Conservation (phyloP, 495 filamentous ascomycete genomes). For the Xanthoparmelia taractica region DNA sequence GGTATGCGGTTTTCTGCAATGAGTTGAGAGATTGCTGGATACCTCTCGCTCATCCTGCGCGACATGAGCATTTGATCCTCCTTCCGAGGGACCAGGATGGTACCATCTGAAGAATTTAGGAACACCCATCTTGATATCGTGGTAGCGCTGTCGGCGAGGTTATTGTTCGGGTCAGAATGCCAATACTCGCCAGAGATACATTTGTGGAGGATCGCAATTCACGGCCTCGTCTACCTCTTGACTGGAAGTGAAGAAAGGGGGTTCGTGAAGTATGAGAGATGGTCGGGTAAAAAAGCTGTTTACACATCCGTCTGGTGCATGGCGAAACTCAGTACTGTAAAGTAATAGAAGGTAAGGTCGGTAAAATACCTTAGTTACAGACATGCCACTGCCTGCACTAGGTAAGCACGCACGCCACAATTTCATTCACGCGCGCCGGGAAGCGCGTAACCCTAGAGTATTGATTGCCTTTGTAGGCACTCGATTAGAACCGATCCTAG, state of each 20-base stretch:
- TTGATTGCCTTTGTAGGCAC: not conserved
- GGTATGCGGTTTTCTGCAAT: conserved; percentile 99
- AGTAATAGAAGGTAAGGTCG: too few relatives aligned
- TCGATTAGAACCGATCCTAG: too few relatives aligned
- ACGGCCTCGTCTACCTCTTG: conserved; percentile 16
- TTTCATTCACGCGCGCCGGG: conserved; percentile 8
- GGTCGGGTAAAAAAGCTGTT: not conserved
- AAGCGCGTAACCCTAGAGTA: conserved; percentile 12
- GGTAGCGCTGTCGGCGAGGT: conserved; percentile 18
- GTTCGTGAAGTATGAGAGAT: not conserved
- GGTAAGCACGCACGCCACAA: not conserved
- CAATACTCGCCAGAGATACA: not conserved
- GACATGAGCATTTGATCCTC: conserved; percentile 26
- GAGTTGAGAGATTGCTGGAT: conserved; percentile 96
- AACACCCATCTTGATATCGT: conserved; percentile 60
- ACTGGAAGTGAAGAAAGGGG: not conserved
- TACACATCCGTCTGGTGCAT: too few relatives aligned
- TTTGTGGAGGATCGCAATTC: not conserved
- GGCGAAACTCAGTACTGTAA: too few relatives aligned
- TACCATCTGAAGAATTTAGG: conserved; percentile 69
- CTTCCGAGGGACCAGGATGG: not conserved
- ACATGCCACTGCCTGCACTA: conserved; percentile 7
- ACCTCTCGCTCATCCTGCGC: conserved; percentile 96
- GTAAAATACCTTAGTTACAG: too few relatives aligned
- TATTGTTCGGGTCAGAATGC: conserved; percentile 14